These are phyloP conservation scores for Lumnitzera littorea DNA, from an alignment of 345 rosid species.

Conservation along the genomic window DNA sequence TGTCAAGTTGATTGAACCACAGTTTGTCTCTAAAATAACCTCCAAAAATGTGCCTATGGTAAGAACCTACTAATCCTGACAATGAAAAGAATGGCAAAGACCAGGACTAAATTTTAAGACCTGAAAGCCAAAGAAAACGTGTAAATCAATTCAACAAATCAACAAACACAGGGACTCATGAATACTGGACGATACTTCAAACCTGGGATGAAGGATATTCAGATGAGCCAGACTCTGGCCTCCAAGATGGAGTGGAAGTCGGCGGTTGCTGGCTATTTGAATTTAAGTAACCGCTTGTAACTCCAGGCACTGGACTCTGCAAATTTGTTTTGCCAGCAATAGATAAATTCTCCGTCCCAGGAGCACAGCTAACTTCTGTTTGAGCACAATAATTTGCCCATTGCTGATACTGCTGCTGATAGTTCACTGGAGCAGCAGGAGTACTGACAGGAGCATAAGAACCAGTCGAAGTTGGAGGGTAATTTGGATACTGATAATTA, in stretches of 20 bases:
- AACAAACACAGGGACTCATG: no score
- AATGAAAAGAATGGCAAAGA: no score
- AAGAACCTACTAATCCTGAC: no score
- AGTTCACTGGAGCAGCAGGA: constrained; percentile 47
- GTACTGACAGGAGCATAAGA: constrained; percentile 47
- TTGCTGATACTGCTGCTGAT: constrained; percentile 77
- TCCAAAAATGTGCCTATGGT: no score
- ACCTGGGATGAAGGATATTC: constrained; percentile 73
- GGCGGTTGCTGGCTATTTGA: constrained; percentile 55
- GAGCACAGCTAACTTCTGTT: constrained; percentile 96
- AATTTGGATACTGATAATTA: constrained; percentile 61
- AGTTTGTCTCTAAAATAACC: no score
- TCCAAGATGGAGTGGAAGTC: constrained; percentile 51
- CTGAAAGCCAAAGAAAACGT: no score
- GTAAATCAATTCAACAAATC: no score
- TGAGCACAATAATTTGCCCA: constrained; percentile 82
- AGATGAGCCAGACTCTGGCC: constrained; percentile 47
- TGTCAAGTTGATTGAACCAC: no score
- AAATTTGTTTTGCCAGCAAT: constrained; percentile 44
- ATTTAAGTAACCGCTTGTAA: constrained; percentile 43
- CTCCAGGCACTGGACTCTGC: constrained; percentile 46
- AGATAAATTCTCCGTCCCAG: constrained; percentile 85
- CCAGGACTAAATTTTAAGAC: no score
- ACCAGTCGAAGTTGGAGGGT: constrained; percentile 43
- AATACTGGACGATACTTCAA: constrained; percentile 13